Percentiles rank a stretch among this genome's conserved stretches.
Conservation (phyloP, 768 basidiomycete species). For the Exsudoporus frostii region DNA sequence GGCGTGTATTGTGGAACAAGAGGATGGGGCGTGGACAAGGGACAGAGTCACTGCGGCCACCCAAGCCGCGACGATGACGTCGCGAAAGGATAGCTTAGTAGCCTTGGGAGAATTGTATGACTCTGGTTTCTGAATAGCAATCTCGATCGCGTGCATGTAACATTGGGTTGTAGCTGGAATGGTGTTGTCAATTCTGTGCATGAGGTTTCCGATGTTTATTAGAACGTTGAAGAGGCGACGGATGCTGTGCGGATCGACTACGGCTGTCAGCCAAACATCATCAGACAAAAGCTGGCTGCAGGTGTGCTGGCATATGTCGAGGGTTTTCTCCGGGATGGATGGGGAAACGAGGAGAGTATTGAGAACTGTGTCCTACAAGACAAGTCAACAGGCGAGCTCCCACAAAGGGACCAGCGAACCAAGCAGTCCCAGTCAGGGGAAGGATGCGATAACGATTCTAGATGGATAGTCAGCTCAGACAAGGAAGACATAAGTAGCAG, state of each 20-base stretch:
- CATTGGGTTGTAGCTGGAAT: constrained; percentile 33
- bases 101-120: constrained; percentile 11
- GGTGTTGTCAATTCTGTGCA: constrained; percentile 27
- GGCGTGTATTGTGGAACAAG: constrained; percentile 19
- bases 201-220: constrained; percentile 39
- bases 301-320: constrained; percentile 31
- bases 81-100: constrained; percentile 32
- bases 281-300: constrained; percentile 31
- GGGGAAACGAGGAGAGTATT: constrained; percentile 25
- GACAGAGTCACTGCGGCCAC: constrained; percentile 33
- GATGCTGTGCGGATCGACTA: constrained; percentile 29
- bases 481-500: constrained; percentile 23
- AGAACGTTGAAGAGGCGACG: constrained; percentile 46
- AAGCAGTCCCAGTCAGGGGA: constrained; percentile 33
- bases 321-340: constrained; percentile 29
- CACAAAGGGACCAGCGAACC: constrained; percentile 19
- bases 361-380: constrained; percentile 24
- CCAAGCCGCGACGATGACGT: constrained; percentile 39
- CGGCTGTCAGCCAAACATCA: constrained; percentile 21
- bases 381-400: constrained; percentile 9
- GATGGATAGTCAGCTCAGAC: constrained; percentile 23
- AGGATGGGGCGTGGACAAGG: constrained; percentile 20
- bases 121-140: constrained; percentile 35
- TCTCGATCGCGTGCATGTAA: constrained; percentile 42
- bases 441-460: constrained; percentile 21